A percentile compares a stretch with the other conserved stretches of the same genome.
phyloP scores from a whole-genome alignment of 345 rosid genomes.

The Ricinus communis region DNA sequence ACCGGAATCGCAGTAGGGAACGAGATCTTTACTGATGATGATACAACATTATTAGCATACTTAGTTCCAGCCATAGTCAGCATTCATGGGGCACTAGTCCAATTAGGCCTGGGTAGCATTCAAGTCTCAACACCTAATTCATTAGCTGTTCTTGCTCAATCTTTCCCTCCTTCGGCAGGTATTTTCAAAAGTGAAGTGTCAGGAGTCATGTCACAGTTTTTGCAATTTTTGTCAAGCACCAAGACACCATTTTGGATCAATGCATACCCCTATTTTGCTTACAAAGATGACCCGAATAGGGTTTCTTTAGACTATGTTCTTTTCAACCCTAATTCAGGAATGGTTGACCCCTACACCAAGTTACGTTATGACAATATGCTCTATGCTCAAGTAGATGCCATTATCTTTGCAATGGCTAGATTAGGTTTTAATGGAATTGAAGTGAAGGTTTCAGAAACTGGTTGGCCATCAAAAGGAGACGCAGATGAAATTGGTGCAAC shows the following conservation, averaged over 20 bases:
- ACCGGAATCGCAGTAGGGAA: conserved; percentile 32
- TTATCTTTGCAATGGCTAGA: conserved; percentile 61
- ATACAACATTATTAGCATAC: conserved; percentile 8
- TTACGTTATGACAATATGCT: conserved; percentile 87
- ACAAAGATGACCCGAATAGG: conserved; percentile 61
- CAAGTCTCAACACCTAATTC: conserved; percentile 78
- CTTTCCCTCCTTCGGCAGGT: conserved; percentile 92
- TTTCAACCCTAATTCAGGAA: conserved; percentile 78
- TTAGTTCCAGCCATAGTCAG: conserved; percentile 77
- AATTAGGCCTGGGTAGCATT: conserved; percentile 68
- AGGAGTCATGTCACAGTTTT: conserved; percentile 54
- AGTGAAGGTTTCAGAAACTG: conserved; percentile 84
- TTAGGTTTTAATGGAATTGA: conserved; percentile 70
- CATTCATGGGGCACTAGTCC: conserved; percentile 70
- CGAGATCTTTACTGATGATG: conserved; percentile 28
- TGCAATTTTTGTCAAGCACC: conserved; percentile 55
- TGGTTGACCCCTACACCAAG: conserved; percentile 76
- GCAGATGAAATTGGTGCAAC: conserved; percentile 70
- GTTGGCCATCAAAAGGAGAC: conserved; percentile 98
- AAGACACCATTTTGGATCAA: conserved; percentile 87
- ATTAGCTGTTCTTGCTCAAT: conserved; percentile 62
- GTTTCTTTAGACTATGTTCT: conserved; percentile 78
- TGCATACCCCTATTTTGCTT: conserved; percentile 95
- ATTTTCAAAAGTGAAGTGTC: conserved; percentile 58
- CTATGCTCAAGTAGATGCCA: conserved; percentile 92